Evolutionary conservation across 345 rosid genomes (phyloP).

Genomic region (Citrus hindsii): DNA sequence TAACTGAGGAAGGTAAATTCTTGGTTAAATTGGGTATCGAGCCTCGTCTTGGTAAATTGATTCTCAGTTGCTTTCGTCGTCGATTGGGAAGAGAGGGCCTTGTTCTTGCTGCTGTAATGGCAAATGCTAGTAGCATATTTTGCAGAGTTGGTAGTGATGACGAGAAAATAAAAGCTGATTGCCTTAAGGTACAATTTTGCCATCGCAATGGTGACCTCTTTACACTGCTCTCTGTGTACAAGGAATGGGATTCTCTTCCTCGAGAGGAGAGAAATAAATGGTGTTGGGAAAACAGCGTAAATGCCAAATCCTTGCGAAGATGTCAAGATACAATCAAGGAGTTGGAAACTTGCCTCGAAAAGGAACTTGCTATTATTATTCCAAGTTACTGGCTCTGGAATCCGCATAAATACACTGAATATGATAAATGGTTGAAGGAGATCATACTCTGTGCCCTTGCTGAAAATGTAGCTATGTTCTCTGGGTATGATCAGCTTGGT

Average conservation of each 20-base stretch:
- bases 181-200: slow-evolving; percentile 82
- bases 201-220: slow-evolving; percentile 77
- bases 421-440: slow-evolving; percentile 50
- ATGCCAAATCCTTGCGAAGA: slow-evolving; percentile 91
- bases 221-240: slow-evolving; percentile 80
- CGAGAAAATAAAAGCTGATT: slow-evolving; percentile 72
- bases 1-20: slow-evolving; percentile 59
- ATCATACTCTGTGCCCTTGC: slow-evolving; percentile 66
- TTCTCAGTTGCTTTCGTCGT: slow-evolving; percentile 49
- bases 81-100: slow-evolving; percentile 76
- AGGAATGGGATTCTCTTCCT: slow-evolving; percentile 65
- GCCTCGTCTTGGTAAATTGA: slow-evolving; percentile 85
- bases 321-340: slow-evolving; percentile 77
- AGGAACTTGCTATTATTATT: slow-evolving; percentile 53
- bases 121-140: slow-evolving; percentile 84
- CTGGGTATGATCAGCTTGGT: slow-evolving; percentile 83
- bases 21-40: slow-evolving; percentile 86
- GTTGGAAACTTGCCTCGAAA: slow-evolving; percentile 58
- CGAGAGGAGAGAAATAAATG: slow-evolving; percentile 55
- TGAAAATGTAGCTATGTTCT: slow-evolving; percentile 87
- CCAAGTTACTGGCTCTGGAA: slow-evolving; percentile 71
- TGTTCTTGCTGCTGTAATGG: slow-evolving; percentile 89
- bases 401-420: slow-evolving; percentile 38
- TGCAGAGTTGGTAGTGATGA: slow-evolving; percentile 76
- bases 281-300: slow-evolving; percentile 94